Evolutionary conservation across 1,139 yeast species (phyloP), one percentile per base, ranked within the genome.

Genomic region (Hyphopichia wangnamkhiaoensis): DNA sequence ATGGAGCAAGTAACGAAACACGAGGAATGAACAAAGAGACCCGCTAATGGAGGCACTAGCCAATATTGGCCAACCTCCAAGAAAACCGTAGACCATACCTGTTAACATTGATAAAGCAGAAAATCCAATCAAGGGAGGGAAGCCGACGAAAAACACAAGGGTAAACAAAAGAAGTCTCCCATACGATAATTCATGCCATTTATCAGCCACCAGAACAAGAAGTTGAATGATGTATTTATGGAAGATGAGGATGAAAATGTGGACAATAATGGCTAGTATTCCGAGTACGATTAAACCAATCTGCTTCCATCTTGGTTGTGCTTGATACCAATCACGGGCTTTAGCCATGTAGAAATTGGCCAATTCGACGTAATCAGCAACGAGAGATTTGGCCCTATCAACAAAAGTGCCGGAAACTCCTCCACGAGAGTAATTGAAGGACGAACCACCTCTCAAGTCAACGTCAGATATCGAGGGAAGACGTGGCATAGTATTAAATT

Each of bases 101-200:
- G 82, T 70, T 12, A 87, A 60, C 42, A 87, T 73, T 15, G 84
- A 75, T 28, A 87, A 63, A 10, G 85, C 74, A 3, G 93, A 75
- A 61, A 84, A 91, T 2, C 98, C 98, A 35, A 90, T 63, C 49
- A 91, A 50, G 1, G 98, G 98, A 3, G 98, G 98, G 68, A 93
- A 90, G 0, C 76, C 74, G 26, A 72, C 76, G 8, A 65, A 46
- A 47, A 72, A 72, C 9, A 71, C 55, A 44, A 71, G 54, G 5
- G 62, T 20, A 45, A 83, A 76, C 45, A 91, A 62, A 1, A 86
- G 54, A 2, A 77, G 47, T 27, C 75, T 68, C 0, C 94, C 93
- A 41, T 61, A 65, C 44, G 59, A 53, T 54, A 73, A 54, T n/a
- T 63, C 55, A 29, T 59, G 56, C 75, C 79, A 74, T 34, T 57